Base-by-base conservation (phyloP, 176 grass and related monocot species). In the Canna indica region DNA sequence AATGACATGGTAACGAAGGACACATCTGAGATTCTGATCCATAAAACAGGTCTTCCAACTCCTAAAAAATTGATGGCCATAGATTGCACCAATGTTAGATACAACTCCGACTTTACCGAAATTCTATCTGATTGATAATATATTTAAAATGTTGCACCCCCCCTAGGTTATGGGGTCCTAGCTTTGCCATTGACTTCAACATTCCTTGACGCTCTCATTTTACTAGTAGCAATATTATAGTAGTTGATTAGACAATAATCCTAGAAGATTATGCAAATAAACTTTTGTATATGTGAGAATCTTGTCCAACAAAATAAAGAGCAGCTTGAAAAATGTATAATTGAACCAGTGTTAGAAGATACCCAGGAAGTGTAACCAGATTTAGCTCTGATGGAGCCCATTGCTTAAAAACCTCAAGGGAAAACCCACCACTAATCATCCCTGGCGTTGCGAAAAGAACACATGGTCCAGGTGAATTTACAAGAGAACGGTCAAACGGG, bases 401-500 rank as follows among this genome's bases (percentile, higher is more conserved):
- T 71, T 85, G 90, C 77, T 97, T 97, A 72, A 97, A 97, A 15
- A 83, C 84, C 60, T 97, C 93, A 72, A 97, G 86, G 29, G 93
- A 97, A 87, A 97, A 97, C 76, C 88, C 93, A 52, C 93, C 88
- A 28, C 74, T 82, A 69, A 97, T 90, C 93, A 97, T 97, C 82
- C 93, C 93, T 71, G 93, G 88, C 65, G 93, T 97, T 27, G 88
- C 88, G 72, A 97, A 97, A 82, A 97, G 93, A 79, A 97, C 79
- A 74, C 93, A 91, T 7, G 93, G 88, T n/a, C 84, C 93, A 69
- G 88, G 79, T 75, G 85, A 73, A 36, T 97, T 89, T 50, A 97
- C 82, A 80, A 91, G 82, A 34, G 88, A 91, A 10, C 88, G 83
- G 47, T 97, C 88, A 35, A 97, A 97, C 15, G 85, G 70, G 36